Evolutionary conservation across 2,329 filamentous ascomycete genomes (phyloP).

Genomic region (Aspergillus glaucus): DNA sequence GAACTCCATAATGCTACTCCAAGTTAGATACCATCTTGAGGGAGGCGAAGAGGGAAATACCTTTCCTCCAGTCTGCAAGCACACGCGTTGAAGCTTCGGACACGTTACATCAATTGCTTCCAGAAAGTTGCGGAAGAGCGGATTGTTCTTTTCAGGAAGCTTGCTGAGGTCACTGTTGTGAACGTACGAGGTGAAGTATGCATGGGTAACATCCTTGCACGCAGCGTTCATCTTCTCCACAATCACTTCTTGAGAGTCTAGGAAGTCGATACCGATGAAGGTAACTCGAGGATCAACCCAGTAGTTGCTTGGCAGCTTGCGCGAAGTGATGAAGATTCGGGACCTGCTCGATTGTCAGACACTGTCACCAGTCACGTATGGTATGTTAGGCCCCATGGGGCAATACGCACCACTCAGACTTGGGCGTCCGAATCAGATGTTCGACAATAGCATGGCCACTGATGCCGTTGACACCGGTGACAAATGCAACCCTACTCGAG

Average conservation of each 20-base stretch:
- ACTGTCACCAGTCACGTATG: no score
- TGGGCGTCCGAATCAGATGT: slow-evolving; percentile 2
- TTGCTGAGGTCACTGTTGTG: slow-evolving; percentile 3
- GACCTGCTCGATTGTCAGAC: neutral
- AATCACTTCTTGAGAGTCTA: neutral
- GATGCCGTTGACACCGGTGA: slow-evolving; percentile 4
- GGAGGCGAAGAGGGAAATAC: neutral
- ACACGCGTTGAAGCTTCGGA: slow-evolving; percentile 1
- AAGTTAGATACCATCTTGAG: no score
- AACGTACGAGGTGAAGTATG: slow-evolving; percentile 6
- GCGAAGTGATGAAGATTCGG: slow-evolving; percentile 3
- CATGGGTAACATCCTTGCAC: slow-evolving; percentile 3
- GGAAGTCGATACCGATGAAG: slow-evolving; percentile 3
- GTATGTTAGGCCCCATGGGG: neutral
- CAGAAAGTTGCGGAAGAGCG: slow-evolving; percentile 5
- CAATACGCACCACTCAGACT: slow-evolving; percentile 2
- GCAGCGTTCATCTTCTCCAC: neutral
- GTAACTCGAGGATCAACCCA: slow-evolving; percentile 3
- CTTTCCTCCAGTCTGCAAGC: slow-evolving; percentile 6
- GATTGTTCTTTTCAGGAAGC: neutral
- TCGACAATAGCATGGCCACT: slow-evolving; percentile 6
- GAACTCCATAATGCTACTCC: no score
- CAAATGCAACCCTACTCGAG: slow-evolving; percentile 3
- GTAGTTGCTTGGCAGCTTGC: slow-evolving; percentile 1
- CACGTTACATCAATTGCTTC: slow-evolving; percentile 1